Evolutionary conservation across 1,284 basidiomycete genomes (phyloP), one percentile per base, ranked within the genome.

Genomic region (Singerocomus rubriflavus): DNA sequence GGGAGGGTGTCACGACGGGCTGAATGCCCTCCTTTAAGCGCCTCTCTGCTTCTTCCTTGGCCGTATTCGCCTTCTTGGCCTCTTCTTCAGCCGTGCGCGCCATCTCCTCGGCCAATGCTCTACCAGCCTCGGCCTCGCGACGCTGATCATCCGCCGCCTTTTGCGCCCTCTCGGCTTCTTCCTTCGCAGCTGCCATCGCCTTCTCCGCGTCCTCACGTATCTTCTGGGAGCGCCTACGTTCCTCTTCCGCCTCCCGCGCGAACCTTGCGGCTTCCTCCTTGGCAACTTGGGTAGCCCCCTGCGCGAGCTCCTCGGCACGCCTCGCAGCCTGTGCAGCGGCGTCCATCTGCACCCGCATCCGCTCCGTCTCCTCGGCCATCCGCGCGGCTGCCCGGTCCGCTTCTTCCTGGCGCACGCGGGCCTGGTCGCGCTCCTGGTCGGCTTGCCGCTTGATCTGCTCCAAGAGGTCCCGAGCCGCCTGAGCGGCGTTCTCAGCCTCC

Each of bases 201-300:
- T 12, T 50, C 41, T 53, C 44, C 1, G 55, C 60, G 1, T 66
- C 56, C 33, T 61, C 57, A 5, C 21, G 46, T 5, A 60, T 42
- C 44, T 34, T 44, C 25, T 44, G 39, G 0, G 61, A 44, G 2
- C 51, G 53, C 21, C 55, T 42, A 0, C 53, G 47, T 17, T 57
- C 65, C 27, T 51, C 44, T 26, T 36, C 25, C 2, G 60, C 60
- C 42, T 56, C 33, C 35, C 3, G 48, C 1, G 47, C 45, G 25
- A 56, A 36, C 17, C 4, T 53, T 13, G 12, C 52, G 0, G 48
- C 59, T 1, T 64, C 65, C 30, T 57, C 61, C 27, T 5, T 48
- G 0, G 51, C 44, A 10, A 46, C 36, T 2, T 29, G 53, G 9
- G 55, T n/a, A 7, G 60, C 53, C 14, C 31, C 46, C 17, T 52